Conservation (phyloP, 768 basidiomycete species). For the Mycena galopus region DNA sequence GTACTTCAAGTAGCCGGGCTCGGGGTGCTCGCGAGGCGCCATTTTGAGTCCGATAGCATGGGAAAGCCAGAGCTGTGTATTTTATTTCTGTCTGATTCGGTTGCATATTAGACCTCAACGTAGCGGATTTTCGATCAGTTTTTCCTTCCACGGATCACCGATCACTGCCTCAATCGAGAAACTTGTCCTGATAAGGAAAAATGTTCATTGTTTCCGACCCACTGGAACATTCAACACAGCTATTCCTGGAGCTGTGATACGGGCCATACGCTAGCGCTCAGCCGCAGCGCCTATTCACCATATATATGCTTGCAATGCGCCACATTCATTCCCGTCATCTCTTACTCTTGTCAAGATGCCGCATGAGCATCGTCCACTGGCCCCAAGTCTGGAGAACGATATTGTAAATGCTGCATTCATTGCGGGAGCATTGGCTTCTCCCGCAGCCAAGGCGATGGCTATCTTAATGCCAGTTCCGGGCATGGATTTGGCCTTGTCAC, state of each 20-base stretch:
- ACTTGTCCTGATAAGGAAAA: no score
- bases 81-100: neutral
- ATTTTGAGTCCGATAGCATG: neutral
- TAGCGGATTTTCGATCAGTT: no score
- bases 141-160: no score
- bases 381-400: neutral
- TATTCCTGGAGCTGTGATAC: no score
- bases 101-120: neutral
- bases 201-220: no score
- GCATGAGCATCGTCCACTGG: neutral
- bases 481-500: slow-evolving; percentile 1
- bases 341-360: neutral
- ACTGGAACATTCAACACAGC: no score
- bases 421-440: neutral
- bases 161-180: no score
- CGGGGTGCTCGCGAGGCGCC: neutral
- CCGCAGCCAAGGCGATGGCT: neutral
- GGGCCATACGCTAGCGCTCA: no score
- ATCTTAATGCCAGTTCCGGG: neutral
- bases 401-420: slow-evolving; percentile 3
- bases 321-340: neutral
- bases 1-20: no score
- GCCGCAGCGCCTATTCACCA: no score
- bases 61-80: neutral
- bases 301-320: no score